Percentiles rank a stretch among this genome's conserved stretches.
These are phyloP conservation scores for Poa annua DNA, from an alignment of 176 grass and related monocot species.

Conservation along the genomic window DNA sequence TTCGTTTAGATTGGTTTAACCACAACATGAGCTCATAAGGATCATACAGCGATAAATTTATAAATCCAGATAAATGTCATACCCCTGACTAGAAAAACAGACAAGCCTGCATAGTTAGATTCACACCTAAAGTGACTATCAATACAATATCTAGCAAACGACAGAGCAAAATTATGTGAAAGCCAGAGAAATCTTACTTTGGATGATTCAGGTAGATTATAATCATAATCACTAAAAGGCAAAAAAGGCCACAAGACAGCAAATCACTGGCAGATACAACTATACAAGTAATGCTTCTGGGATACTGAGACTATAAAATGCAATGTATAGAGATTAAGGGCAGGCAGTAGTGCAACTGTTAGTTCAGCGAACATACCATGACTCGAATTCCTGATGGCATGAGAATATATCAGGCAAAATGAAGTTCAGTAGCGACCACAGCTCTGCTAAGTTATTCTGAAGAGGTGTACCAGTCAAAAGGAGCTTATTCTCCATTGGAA, in stretches of 20 bases:
- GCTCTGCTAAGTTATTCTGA: constrained; percentile 96
- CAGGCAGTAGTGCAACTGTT: not conserved
- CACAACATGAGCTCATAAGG: not conserved
- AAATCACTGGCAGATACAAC: not conserved
- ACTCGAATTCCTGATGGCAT: constrained; percentile 91
- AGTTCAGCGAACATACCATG: constrained; percentile 65
- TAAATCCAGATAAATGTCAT: not conserved
- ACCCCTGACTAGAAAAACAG: not conserved
- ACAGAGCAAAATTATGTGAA: constrained; percentile 12
- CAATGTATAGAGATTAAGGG: not conserved
- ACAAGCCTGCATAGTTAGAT: not conserved
- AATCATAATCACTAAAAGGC: not conserved
- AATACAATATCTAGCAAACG: not conserved
- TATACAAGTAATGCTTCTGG: constrained; percentile 1
- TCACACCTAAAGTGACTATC: constrained; percentile 12
- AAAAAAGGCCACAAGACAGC: not conserved
- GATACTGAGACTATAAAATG: not conserved
- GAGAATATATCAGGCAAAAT: constrained; percentile 99
- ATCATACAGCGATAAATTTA: not conserved
- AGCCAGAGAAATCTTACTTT: not conserved
- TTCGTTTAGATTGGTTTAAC: not conserved
- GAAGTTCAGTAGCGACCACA: constrained; percentile 97
- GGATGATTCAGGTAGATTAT: not conserved
- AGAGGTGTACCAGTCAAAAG: constrained; percentile 96
- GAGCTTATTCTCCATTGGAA: constrained; percentile 94